phyloP scores from a whole-genome alignment of 768 basidiomycete species.

The Hebeloma cylindrosporum region DNA sequence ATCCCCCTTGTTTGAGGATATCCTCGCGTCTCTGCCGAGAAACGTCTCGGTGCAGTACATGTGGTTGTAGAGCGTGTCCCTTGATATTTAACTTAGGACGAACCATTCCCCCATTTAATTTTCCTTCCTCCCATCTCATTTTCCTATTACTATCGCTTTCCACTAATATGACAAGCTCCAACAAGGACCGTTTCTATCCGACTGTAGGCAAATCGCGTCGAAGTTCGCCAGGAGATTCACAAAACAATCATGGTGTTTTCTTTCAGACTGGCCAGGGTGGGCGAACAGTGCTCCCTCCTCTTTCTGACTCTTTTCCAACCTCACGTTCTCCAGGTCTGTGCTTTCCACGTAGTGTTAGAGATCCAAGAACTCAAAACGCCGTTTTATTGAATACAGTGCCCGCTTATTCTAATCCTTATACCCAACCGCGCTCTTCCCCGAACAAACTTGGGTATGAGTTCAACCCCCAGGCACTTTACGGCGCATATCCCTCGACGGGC shows the following conservation, averaged over 20 bases:
- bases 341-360: constrained; percentile 53
- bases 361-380: constrained; percentile 58
- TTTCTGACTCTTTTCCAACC: constrained; percentile 83
- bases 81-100: constrained; percentile 45
- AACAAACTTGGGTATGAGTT: constrained; percentile 53
- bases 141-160: constrained; percentile 60
- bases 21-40: constrained; percentile 24
- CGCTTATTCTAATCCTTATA: constrained; percentile 57
- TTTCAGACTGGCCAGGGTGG: constrained; percentile 84
- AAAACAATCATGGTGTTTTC: constrained; percentile 54
- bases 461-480: constrained; percentile 47
- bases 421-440: constrained; percentile 65
- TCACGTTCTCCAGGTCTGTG: constrained; percentile 90
- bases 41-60: constrained; percentile 19
- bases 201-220: constrained; percentile 65
- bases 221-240: constrained; percentile 67
- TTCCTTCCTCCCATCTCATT: constrained; percentile 52
- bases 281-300: constrained; percentile 85
- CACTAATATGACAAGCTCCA: constrained; percentile 62
- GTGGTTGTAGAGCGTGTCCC: constrained; percentile 21
- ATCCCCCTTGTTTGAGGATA: constrained; percentile 45
- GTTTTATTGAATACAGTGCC: constrained; percentile 57
- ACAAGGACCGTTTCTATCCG: constrained; percentile 71
- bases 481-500: constrained; percentile 33
- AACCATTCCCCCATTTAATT: constrained; percentile 24